A percentile compares a stretch with the other conserved stretches of the same genome.
phyloP scores from a whole-genome alignment of 2,329 filamentous ascomycete species.

The Nemania sp. region DNA sequence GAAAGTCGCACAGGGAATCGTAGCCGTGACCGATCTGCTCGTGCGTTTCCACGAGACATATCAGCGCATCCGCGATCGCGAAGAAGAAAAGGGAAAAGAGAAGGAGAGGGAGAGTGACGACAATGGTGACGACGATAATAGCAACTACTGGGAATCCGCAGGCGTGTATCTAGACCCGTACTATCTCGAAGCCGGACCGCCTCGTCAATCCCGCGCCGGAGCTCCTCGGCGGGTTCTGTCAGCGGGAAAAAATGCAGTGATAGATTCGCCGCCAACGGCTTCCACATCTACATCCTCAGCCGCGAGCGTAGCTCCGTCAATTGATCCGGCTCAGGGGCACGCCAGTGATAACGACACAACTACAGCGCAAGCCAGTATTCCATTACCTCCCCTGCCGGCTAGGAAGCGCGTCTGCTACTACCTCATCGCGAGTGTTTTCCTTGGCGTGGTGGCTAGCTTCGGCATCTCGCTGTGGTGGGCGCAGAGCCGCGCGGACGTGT shows the following conservation, averaged over 20 bases:
- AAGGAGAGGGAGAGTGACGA: not conserved
- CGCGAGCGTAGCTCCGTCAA: not conserved
- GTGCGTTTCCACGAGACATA: constrained; percentile 2
- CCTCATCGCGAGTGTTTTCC: constrained; percentile 11
- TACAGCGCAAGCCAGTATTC: not conserved
- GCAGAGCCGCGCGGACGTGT: not conserved
- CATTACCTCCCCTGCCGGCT: not conserved
- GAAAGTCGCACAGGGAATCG: not conserved
- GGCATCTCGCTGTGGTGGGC: constrained; percentile 17
- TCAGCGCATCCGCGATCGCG: constrained; percentile 2
- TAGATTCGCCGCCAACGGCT: not conserved
- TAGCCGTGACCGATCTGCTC: not conserved
- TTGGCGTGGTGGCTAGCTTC: constrained; percentile 15
- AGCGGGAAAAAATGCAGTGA: not conserved
- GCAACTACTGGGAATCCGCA: not conserved
- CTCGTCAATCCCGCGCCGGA: not conserved
- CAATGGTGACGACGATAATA: not conserved
- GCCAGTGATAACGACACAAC: not conserved
- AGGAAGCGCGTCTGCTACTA: constrained; percentile 15
- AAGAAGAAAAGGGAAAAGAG: too few species aligned
- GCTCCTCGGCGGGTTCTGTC: not conserved
- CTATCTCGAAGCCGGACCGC: constrained; percentile 19
- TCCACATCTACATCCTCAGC: not conserved
- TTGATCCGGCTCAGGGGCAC: not conserved
- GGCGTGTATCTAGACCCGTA: constrained; percentile 4